phyloP scores from a whole-genome alignment of 495 filamentous ascomycete genomes.

The Neurospora pannonica region DNA sequence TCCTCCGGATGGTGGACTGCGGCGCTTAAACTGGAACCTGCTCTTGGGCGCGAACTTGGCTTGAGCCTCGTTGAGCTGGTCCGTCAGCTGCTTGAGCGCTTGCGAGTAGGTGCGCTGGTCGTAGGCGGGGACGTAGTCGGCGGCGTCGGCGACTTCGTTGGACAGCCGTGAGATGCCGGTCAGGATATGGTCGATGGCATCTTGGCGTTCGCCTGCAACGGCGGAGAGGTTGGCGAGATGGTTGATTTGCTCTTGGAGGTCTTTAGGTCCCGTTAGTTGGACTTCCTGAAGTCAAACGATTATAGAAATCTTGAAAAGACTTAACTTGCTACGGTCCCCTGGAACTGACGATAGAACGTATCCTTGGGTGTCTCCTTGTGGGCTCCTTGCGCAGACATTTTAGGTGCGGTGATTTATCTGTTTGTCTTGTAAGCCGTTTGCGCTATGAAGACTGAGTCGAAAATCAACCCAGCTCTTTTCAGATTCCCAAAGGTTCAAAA shows the following conservation, averaged over 20 bases:
- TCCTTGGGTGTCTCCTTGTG: conserved; percentile 47
- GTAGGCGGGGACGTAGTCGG: conserved; percentile 34
- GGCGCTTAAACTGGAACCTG: conserved; percentile 38
- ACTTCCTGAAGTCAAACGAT: background rate
- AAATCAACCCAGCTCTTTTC: background rate
- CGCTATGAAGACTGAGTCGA: background rate
- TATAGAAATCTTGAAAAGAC: background rate
- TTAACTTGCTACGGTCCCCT: conserved; percentile 62
- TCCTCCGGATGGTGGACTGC: background rate
- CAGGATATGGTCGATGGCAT: conserved; percentile 36
- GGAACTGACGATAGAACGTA: conserved; percentile 71
- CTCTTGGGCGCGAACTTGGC: conserved; percentile 32
- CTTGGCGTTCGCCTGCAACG: conserved; percentile 35
- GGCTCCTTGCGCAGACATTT: background rate
- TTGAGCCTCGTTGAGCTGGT: conserved; percentile 32
- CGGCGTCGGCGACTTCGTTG: conserved; percentile 34
- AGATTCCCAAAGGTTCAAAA: background rate
- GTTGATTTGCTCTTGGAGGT: conserved; percentile 32
- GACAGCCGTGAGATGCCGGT: conserved; percentile 33
- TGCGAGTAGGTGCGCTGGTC: conserved; percentile 36
- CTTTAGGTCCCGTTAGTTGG: conserved; percentile 13
- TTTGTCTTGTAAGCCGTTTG: background rate
- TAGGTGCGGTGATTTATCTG: background rate
- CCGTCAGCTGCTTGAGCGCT: conserved; percentile 32
- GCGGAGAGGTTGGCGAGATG: conserved; percentile 23